A percentile compares a stretch with the other conserved stretches of the same genome.
phyloP scores from a whole-genome alignment of 169 alveolate genomes.

The Toxoplasma gondii region DNA sequence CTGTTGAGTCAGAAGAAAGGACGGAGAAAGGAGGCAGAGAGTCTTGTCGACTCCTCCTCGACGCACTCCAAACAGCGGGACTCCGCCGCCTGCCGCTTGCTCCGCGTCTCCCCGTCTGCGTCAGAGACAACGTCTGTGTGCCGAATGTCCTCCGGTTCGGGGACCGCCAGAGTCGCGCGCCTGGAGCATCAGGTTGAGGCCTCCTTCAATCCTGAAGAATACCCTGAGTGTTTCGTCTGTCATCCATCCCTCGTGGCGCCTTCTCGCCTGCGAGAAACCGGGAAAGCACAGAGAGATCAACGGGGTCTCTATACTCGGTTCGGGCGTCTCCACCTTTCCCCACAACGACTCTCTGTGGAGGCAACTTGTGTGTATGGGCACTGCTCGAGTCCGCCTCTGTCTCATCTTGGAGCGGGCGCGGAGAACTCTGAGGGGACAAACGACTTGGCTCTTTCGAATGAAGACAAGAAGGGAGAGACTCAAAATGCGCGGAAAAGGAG shows the following conservation, averaged over 20 bases:
- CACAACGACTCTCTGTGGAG: no score
- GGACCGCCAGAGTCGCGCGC: not conserved
- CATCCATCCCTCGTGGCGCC: not conserved
- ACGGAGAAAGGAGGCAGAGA: not conserved
- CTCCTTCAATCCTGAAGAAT: not conserved
- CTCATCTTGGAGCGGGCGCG: no score
- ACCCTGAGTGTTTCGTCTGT: not conserved
- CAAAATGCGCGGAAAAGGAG: no score
- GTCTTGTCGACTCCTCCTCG: not conserved
- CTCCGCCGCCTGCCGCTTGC: not conserved
- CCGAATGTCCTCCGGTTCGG: not conserved
- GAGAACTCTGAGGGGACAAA: no score
- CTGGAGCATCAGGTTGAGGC: not conserved
- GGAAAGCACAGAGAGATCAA: no score
- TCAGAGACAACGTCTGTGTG: not conserved
- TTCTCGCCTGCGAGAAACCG: no score
- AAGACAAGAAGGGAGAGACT: no score
- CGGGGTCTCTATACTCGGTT: no score
- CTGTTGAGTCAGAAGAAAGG: not conserved
- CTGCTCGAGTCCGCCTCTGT: no score
- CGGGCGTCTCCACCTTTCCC: no score
- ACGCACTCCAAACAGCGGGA: not conserved
- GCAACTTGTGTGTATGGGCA: no score
- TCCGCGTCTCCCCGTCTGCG: not conserved
- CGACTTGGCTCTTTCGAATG: no score